A percentile compares a stretch with the other conserved stretches of the same genome.
phyloP scores from a whole-genome alignment of 805 yeast genomes.

The Priceomyces carsonii region DNA sequence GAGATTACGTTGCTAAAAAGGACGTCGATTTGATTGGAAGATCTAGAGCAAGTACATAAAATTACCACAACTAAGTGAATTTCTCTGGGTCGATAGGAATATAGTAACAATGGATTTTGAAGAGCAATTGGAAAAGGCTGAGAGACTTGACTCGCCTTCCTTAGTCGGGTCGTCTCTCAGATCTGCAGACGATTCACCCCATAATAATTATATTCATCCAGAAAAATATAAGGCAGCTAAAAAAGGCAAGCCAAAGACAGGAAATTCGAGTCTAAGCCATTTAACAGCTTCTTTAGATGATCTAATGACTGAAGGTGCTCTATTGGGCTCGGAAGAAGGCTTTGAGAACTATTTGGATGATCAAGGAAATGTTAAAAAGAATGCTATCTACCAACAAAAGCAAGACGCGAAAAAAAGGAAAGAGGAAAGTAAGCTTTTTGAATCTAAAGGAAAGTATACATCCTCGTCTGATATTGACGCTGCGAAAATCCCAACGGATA shows the following conservation, averaged over 20 bases:
- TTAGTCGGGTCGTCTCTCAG: slow-evolving; percentile 54
- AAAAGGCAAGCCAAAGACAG: slow-evolving; percentile 11
- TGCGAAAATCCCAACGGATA: too few relatives aligned
- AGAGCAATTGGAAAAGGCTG: slow-evolving; percentile 54
- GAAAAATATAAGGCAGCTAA: slow-evolving; percentile 32
- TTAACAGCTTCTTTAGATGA: slow-evolving; percentile 58
- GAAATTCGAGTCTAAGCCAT: slow-evolving; percentile 18
- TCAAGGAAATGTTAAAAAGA: slow-evolving; percentile 53
- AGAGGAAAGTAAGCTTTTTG: neutral
- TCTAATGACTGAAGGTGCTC: slow-evolving; percentile 47
- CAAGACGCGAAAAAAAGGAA: slow-evolving; percentile 8
- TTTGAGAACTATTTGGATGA: slow-evolving; percentile 54
- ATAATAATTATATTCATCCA: slow-evolving; percentile 46
- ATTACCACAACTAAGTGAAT: neutral
- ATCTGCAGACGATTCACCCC: slow-evolving; percentile 47
- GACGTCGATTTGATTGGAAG: neutral
- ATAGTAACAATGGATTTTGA: slow-evolving; percentile 52
- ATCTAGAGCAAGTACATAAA: too few relatives aligned
- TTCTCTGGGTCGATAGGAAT: too few relatives aligned
- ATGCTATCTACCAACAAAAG: slow-evolving; percentile 32
- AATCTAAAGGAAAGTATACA: neutral
- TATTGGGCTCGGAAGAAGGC: slow-evolving; percentile 51
- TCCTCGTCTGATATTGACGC: neutral
- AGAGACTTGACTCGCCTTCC: slow-evolving; percentile 48
- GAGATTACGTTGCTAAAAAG: slow-evolving; percentile 1